Evolutionary conservation across 2,329 filamentous ascomycete species (phyloP).

Genomic region (Lecanicillium sp.): DNA sequence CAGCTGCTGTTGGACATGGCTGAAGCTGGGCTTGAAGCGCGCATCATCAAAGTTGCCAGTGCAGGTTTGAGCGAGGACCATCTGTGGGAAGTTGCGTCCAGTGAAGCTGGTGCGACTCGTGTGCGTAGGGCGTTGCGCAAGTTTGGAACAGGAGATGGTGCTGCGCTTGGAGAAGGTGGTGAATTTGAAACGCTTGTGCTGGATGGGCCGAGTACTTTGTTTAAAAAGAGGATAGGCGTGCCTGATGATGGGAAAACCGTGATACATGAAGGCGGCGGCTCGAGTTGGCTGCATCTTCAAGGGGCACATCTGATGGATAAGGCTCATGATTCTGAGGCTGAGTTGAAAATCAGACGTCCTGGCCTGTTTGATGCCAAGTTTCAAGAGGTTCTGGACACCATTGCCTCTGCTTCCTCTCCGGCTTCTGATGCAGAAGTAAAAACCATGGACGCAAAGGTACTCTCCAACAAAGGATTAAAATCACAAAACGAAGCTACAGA

Average conservation of each 20-base stretch:
- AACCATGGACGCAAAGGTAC: no score
- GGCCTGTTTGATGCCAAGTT: constrained; percentile 59
- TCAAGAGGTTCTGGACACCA: constrained; percentile 25
- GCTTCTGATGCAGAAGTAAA: neutral
- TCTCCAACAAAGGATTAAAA: no score
- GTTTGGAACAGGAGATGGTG: constrained; percentile 62
- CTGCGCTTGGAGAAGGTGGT: constrained; percentile 82
- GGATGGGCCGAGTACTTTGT: constrained; percentile 66
- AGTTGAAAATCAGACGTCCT: constrained; percentile 44
- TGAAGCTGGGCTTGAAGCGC: constrained; percentile 67
- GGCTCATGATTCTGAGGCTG: constrained; percentile 10
- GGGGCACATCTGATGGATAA: constrained; percentile 46
- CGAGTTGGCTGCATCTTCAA: constrained; percentile 59
- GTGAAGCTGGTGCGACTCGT: constrained; percentile 35
- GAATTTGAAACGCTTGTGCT: constrained; percentile 93
- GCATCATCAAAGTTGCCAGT: constrained; percentile 91
- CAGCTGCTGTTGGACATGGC: constrained; percentile 76
- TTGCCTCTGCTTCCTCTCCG: constrained; percentile 12
- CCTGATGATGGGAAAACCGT: constrained; percentile 41
- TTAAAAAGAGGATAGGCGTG: constrained; percentile 62
- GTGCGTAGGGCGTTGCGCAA: constrained; percentile 48
- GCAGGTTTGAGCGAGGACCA: constrained; percentile 75
- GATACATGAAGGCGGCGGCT: constrained; percentile 65
- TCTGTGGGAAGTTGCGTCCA: constrained; percentile 73
- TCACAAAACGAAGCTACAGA: no score